Evolutionary conservation across 1,139 yeast genomes (phyloP).

Genomic region (Lodderomyces margitis): DNA sequence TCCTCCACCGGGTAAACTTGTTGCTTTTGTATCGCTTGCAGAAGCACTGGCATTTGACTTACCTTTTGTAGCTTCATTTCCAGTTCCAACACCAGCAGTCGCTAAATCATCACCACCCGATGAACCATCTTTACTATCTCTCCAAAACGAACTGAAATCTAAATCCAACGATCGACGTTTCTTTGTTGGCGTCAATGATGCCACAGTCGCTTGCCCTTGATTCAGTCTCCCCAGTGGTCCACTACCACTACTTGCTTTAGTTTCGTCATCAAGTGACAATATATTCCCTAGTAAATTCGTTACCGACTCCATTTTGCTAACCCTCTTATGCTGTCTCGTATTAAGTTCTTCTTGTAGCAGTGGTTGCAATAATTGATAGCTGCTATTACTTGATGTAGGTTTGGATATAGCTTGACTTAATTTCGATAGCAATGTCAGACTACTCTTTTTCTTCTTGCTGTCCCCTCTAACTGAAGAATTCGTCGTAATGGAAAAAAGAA

Average conservation of each 20-base stretch:
- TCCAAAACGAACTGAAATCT: slow-evolving; percentile 20
- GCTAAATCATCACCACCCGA: neutral
- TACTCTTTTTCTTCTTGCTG: neutral
- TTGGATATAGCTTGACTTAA: neutral
- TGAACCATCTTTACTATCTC: slow-evolving; percentile 4
- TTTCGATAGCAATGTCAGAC: slow-evolving; percentile 1
- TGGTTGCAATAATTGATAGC: neutral
- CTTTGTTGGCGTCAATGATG: neutral
- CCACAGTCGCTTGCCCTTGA: neutral
- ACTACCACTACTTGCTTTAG: slow-evolving; percentile 1
- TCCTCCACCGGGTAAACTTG: neutral
- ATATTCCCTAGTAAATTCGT: slow-evolving; percentile 30
- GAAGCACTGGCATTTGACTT: slow-evolving; percentile 2
- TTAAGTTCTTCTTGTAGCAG: neutral
- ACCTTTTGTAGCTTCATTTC: neutral
- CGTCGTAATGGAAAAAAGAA: neutral
- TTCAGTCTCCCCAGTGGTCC: slow-evolving; percentile 3
- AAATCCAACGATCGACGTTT: slow-evolving; percentile 15
- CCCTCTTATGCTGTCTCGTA: neutral
- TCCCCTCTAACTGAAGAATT: neutral
- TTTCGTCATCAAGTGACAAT: slow-evolving; percentile 19
- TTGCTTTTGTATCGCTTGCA: neutral
- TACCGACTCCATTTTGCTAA: slow-evolving; percentile 27
- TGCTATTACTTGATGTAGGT: neutral
- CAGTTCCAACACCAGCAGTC: neutral